Evolutionary conservation across 352 stramenopile genomes (phyloP), one percentile per base, ranked within the genome.

Genomic region (Phytophthora cryptogea): DNA sequence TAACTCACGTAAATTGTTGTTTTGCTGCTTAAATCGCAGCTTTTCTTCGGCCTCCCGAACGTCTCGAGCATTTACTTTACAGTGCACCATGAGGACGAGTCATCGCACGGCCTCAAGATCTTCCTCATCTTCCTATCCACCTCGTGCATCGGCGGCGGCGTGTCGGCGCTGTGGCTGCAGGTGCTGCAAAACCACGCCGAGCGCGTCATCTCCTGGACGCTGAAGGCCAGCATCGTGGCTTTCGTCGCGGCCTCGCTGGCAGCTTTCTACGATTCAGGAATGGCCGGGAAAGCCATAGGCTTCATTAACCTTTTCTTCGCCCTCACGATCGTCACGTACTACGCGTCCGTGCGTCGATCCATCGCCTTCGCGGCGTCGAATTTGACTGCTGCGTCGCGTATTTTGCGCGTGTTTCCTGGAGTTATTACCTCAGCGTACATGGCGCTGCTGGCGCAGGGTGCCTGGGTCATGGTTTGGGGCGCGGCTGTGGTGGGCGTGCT

Each of bases 311-410:
- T 95, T 11, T 92, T 94, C 62, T 66, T 90, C n/a, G 78, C 83
- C 9, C 43, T 83, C 33, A 76, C 54, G 46, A 72, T 93, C 44
- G 58, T 77, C 32, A 59, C 80, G 9, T 94, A 92, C 63, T 95
- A 94, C 58, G 42, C 68, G 2, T 78, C 70, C 0, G 72, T 90
- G 8, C 78, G 74, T n/a, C 63, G 72, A 6, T 81, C 80, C 11
- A 92, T 95, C 20, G 78, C 78, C 9, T 95, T 95, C 56, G 87
- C 87, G 5, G 83, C 85, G 5, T 90, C 83, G 7, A 95, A 91
- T 35, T 68, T 95, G 32, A 62, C 83, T 5, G 74, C 83, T 1
- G 85, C 85, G 0, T 87, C 81, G 13, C 82, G 79, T 16, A 85
- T 95, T 39, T 46, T 95, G 37, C 76, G 74, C 11, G 69, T 90